phyloP scores from a whole-genome alignment of 2,329 filamentous ascomycete genomes.

The Fusarium graminum region DNA sequence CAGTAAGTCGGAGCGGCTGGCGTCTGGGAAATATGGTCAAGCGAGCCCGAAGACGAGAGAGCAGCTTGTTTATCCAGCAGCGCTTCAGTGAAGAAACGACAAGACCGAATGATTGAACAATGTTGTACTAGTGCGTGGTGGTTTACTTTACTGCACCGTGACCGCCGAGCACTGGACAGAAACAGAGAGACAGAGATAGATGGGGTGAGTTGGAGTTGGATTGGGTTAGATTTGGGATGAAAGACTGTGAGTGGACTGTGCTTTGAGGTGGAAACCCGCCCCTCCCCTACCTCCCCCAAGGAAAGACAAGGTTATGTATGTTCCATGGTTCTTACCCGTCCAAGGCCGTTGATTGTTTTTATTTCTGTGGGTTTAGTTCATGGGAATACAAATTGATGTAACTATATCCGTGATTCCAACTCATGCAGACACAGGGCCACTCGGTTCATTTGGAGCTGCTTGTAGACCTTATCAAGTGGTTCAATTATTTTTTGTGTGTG shows the following conservation, averaged over 20 bases:
- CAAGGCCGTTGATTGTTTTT: neutral
- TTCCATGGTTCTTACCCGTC: constrained; percentile 11
- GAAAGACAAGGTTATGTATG: constrained; percentile 3
- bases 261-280: constrained; percentile 32
- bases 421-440: neutral
- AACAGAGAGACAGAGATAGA: neutral
- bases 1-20: constrained; percentile 20
- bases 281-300: constrained; percentile 24
- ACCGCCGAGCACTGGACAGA: constrained; percentile 23
- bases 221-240: constrained; percentile 36
- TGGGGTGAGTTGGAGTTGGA: constrained; percentile 18
- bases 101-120: constrained; percentile 27
- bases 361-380: too few species aligned
- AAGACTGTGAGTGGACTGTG: constrained; percentile 32
- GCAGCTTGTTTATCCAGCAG: constrained; percentile 22
- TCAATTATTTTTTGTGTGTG: constrained; percentile 21
- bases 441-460: neutral
- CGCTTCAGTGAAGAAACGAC: constrained; percentile 13
- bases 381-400: too few species aligned
- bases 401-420: neutral
- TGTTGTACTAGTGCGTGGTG: constrained; percentile 27
- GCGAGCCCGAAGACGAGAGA: neutral
- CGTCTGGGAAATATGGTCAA: constrained; percentile 16
- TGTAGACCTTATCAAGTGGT: neutral
- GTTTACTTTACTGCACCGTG: constrained; percentile 25